phyloP scores from a whole-genome alignment of 2,329 filamentous ascomycete genomes.

The Acephala macrosclerotiorum region DNA sequence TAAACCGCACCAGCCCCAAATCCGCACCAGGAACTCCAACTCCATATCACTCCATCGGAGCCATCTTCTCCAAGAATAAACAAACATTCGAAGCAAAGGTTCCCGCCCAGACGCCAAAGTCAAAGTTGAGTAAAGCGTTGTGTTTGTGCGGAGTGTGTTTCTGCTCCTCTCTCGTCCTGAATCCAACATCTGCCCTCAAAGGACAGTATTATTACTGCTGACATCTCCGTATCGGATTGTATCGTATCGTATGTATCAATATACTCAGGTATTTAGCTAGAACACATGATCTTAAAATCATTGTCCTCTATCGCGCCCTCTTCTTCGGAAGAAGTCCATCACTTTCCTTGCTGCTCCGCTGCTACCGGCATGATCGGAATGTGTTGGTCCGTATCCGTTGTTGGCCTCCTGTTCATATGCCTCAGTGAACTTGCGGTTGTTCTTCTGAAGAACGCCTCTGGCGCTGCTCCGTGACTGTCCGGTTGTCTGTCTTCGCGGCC shows the following conservation, averaged over 20 bases:
- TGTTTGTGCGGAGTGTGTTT: slow-evolving; percentile 1
- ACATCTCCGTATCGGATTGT: neutral
- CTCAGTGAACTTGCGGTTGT: slow-evolving; percentile 85
- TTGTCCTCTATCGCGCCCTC: slow-evolving; percentile 69
- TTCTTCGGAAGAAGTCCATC: slow-evolving; percentile 96
- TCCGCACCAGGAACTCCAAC: slow-evolving; percentile 3
- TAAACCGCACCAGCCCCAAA: neutral
- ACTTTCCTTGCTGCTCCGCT: slow-evolving; percentile 89
- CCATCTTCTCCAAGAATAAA: slow-evolving; percentile 1
- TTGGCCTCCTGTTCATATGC: slow-evolving; percentile 82
- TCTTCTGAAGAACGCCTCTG: slow-evolving; percentile 76
- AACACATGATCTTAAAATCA: slow-evolving; percentile 10
- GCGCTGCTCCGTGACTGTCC: slow-evolving; percentile 32
- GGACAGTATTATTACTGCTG: slow-evolving; percentile 8
- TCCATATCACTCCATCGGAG: neutral
- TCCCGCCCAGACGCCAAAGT: slow-evolving; percentile 9
- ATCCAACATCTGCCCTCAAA: neutral
- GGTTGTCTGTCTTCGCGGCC: slow-evolving; percentile 26
- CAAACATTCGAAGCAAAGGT: slow-evolving; percentile 5
- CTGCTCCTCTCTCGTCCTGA: neutral
- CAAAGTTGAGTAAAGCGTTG: slow-evolving; percentile 1
- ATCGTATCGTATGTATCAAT: slow-evolving; percentile 5
- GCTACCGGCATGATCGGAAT: slow-evolving; percentile 75
- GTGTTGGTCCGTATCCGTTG: slow-evolving; percentile 60
- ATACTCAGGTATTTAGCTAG: neutral